Evolutionary conservation across 192 early-diverging fungal species (phyloP), one percentile per base, ranked within the genome.

Genomic region (Coemansia guatemalensis): DNA sequence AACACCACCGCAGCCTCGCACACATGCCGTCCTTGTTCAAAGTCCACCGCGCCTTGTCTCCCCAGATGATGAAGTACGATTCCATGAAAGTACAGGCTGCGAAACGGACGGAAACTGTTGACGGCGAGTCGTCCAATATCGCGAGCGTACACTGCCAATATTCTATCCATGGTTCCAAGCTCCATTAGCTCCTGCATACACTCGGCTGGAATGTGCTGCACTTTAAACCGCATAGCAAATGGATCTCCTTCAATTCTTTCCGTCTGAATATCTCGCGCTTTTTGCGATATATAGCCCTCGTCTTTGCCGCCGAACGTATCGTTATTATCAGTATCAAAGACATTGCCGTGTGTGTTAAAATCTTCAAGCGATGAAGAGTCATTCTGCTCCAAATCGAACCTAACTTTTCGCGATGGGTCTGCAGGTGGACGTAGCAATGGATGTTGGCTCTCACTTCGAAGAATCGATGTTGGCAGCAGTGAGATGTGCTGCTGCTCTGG

Each of bases 1-100:
- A 79, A 53, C 22, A 67, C 33, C 27, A 73, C 71, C 1, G 71
- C 71, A 4, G 76, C 57, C 8, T 73, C 76, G 48, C 76, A 79
- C 17, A 73, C 56, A 22, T 48, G 56, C 4, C 48, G 49, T 1
- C 44, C 61, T 2, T 73, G 56, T 1, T 61, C 51, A 35, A 67
- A 58, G 20, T 53, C 56, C 22, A 63, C 20, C 4, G 32, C 9
- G 17, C 21, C 49, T 3, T 58, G 48, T 56, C 64, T 69, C 22
- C 56, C 35, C 48, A 73, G 33, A 48, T 79, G 71, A 30, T 67
- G 53, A 14, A 73, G 21, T 33, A 78, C 58, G 18, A 69, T 50
- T 47, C 59, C 51, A 61, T 73, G 57, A 29, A 73, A 70, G 50
- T 79, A 70, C 55, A 69, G 53, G 41, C 64, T 73, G 41, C 71